These are phyloP conservation scores for Rubus parviflorus DNA, from an alignment of 306 rosid genomes.

Conservation along the genomic window DNA sequence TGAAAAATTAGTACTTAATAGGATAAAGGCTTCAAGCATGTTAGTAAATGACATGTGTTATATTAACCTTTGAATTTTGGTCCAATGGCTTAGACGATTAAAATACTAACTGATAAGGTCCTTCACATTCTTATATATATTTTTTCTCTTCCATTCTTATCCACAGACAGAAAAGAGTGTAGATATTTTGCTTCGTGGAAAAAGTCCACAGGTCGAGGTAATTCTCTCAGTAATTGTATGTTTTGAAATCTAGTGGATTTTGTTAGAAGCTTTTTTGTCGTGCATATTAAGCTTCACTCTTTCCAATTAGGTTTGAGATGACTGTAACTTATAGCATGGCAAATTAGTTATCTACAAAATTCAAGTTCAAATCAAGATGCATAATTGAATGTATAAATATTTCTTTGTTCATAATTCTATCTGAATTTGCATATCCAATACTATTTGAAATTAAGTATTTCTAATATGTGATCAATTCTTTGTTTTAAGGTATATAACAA, in stretches of 20 bases:
- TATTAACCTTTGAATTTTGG: background rate
- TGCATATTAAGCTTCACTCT: slow-evolving; percentile 16
- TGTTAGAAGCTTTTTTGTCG: slow-evolving; percentile 6
- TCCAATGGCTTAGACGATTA: background rate
- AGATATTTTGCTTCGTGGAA: slow-evolving; percentile 60
- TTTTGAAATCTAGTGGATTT: slow-evolving; percentile 19
- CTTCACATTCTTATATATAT: background rate
- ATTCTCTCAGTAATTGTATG: slow-evolving; percentile 20
- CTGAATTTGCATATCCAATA: background rate
- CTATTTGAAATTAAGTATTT: background rate
- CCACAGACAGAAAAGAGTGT: slow-evolving; percentile 67
- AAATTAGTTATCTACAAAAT: background rate
- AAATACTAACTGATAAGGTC: background rate
- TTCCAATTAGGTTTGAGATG: slow-evolving; percentile 11
- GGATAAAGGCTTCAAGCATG: background rate
- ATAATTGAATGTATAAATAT: background rate
- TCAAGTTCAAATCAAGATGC: background rate
- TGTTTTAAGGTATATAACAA: background rate
- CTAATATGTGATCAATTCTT: background rate
- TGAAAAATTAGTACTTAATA: background rate
- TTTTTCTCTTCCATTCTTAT: background rate
- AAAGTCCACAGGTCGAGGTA: slow-evolving; percentile 70
- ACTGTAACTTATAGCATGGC: background rate
- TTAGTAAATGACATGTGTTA: background rate
- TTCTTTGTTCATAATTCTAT: background rate